Evolutionary conservation across 768 basidiomycete genomes (phyloP), one percentile per base, ranked within the genome.

Genomic region (Austroboletus eburneus): DNA sequence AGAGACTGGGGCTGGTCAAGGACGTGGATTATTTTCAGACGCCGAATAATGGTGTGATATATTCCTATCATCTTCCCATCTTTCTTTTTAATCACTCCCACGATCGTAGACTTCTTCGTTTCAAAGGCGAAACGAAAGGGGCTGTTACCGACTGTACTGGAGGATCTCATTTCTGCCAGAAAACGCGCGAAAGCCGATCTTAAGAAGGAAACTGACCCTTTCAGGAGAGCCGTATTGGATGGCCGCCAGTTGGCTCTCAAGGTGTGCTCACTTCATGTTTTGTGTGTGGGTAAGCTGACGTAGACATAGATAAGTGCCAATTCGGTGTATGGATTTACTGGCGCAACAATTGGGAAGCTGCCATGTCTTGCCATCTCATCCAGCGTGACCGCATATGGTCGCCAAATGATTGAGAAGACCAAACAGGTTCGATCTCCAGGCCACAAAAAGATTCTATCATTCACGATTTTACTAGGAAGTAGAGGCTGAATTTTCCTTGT

Each of bases 291-390:
- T n/a, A 23, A 42, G 12, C n/a, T 50, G 13, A 56, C n/a, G 16
- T 41, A 4, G 24, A n/a, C 43, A 35, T 27, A 97, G 94, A 91
- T 99, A 66, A 92, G 89, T 62, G 96, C 96, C 22, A 99, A 98
- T 68, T 99, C 96, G 2, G 95, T 99, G 22, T 99, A 99, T 57
- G 96, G 96, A 22, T 98, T 99, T 64, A 97, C 96, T 6, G 96
- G 96, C 32, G 96, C 96, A 0, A 98, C 96, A 0, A 78, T 98
- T 54, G 96, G 96, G 45, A 98, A 97, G 67, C 72, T 99, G 14
- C 93, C 96, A 4, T 99, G 96, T 72, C 74, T 98, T 34, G 72
- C 91, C 9, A 99, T 99, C 51, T 98, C 96, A 13, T 97, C 94
- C 2, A 93, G 91, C 69, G 80, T 83, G 34, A 99, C 96, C 2